Evolutionary conservation across 345 rosid genomes (phyloP).

Genomic region (Pugionium dolabratum): DNA sequence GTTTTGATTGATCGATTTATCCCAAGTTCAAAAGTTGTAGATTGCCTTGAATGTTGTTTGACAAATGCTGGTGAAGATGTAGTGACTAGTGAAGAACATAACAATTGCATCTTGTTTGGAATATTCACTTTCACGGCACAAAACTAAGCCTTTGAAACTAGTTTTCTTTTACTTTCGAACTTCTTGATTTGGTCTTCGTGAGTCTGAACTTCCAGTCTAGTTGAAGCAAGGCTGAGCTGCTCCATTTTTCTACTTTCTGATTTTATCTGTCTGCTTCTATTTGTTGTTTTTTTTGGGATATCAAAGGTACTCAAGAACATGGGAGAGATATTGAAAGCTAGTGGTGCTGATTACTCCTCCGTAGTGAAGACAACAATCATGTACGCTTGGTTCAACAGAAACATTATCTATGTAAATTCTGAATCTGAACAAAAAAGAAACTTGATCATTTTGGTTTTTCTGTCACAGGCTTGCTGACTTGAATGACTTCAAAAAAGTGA

Average conservation of each 20-base stretch:
- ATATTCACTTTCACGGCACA: too few species aligned
- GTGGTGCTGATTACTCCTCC: slow-evolving; percentile 45
- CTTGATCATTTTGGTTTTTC: not conserved
- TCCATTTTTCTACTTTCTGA: slow-evolving; percentile 10
- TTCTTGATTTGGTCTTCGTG: not conserved
- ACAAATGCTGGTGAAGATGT: not conserved
- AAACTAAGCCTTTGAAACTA: not conserved
- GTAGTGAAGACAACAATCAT: slow-evolving; percentile 49
- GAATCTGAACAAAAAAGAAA: not conserved
- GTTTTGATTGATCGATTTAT: not conserved
- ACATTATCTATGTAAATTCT: slow-evolving; percentile 2
- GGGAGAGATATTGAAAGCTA: slow-evolving; percentile 46
- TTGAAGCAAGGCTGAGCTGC: slow-evolving; percentile 4
- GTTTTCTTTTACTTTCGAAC: slow-evolving; percentile 8
- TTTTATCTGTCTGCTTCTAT: slow-evolving; percentile 12
- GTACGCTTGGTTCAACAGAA: slow-evolving; percentile 21
- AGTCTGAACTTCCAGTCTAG: not conserved
- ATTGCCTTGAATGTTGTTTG: not conserved
- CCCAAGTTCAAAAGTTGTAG: not conserved
- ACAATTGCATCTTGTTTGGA: too few species aligned
- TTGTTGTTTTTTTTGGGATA: not conserved
- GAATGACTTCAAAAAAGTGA: slow-evolving; percentile 91
- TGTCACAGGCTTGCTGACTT: slow-evolving; percentile 83
- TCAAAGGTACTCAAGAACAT: slow-evolving; percentile 44
- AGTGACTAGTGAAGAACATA: not conserved